Base-by-base conservation (phyloP, 352 stramenopile species). In the Peronospora belbahrii region DNA sequence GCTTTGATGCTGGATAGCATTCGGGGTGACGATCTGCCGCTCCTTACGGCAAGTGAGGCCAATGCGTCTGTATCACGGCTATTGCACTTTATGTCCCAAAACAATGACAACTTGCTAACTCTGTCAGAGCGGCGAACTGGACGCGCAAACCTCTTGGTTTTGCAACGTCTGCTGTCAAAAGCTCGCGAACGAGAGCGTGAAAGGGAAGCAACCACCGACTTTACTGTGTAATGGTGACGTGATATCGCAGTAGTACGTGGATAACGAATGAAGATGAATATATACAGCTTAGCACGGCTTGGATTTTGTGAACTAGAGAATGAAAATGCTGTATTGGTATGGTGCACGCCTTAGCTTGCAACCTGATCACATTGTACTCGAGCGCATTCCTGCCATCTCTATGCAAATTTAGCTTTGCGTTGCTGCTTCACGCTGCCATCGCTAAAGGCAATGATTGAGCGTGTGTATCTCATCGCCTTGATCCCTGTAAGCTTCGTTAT, bases 341-440 rank as follows among this genome's bases (percentile, higher is more conserved):
- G 19, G 25, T 38, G 18, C 32, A 25, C n/a, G n/a, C n/a, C 13
- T 61, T 36, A 59, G 46, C 46, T 59, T 17, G 55, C 44, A 38
- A 43, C 34, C 28, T 31, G 62, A 51, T 50, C 56, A 30, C 34
- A 45, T 45, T 18, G 36, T 56, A 13, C n/a, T 34, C 27, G 28
- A 37, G 49, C 22, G 30, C 48, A 53, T 17, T 36, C 30, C 44
- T 58, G 37, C 59, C 55, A 7, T 70, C 56, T 43, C 48, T 50
- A 49, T 61, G 73, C 44, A 85, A 87, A 46, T 82, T 67, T 45
- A 87, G 50, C 41, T 18, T 85, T 67, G 42, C 81, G 78, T 45
- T 89, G 74, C 14, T 71, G 77, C 43, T 88, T 87, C n/a, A 85
- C n/a, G 80, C 65, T 22, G 71, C 60, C 6, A 70, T 68, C 1